These are phyloP conservation scores for Phoma sp. DNA, from an alignment of 2,329 filamentous ascomycete genomes.

Conservation along the genomic window DNA sequence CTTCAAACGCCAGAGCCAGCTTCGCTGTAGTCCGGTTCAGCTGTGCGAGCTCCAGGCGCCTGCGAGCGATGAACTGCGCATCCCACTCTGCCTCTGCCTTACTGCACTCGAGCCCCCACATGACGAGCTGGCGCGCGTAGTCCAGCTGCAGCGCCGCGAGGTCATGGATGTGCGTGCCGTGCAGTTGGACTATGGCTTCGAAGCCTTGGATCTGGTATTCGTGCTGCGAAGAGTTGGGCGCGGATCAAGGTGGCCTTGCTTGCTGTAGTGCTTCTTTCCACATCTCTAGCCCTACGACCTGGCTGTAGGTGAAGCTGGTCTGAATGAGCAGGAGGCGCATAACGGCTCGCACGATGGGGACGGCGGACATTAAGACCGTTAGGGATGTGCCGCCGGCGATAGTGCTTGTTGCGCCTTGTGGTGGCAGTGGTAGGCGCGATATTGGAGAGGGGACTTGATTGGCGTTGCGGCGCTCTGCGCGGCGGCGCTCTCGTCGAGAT, in stretches of 20 bases:
- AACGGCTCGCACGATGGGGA: not conserved
- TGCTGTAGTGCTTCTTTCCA: not conserved
- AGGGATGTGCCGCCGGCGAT: too few relatives aligned
- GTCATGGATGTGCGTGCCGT: not conserved
- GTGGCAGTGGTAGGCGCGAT: not conserved
- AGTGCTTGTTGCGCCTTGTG: not conserved
- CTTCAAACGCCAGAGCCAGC: too few relatives aligned
- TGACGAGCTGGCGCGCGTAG: not conserved
- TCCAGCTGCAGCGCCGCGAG: not conserved
- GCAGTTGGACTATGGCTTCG: not conserved
- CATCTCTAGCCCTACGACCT: not conserved
- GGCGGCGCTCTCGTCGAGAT: not conserved
- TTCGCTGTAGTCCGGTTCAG: not conserved
- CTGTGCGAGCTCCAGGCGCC: not conserved
- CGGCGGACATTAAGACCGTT: not conserved
- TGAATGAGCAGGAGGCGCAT: not conserved
- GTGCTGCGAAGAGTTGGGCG: not conserved
- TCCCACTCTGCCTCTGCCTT: not conserved
- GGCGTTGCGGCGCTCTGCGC: not conserved
- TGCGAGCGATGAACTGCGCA: not conserved
- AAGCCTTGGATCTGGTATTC: not conserved
- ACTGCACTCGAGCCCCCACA: constrained; percentile 10
- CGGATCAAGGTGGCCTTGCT: not conserved
- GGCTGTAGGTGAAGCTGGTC: not conserved
- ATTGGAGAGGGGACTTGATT: not conserved